Evolutionary conservation across 352 stramenopile genomes (phyloP), one percentile per base, ranked within the genome.

Genomic region (Globisporangium camurandrum): DNA sequence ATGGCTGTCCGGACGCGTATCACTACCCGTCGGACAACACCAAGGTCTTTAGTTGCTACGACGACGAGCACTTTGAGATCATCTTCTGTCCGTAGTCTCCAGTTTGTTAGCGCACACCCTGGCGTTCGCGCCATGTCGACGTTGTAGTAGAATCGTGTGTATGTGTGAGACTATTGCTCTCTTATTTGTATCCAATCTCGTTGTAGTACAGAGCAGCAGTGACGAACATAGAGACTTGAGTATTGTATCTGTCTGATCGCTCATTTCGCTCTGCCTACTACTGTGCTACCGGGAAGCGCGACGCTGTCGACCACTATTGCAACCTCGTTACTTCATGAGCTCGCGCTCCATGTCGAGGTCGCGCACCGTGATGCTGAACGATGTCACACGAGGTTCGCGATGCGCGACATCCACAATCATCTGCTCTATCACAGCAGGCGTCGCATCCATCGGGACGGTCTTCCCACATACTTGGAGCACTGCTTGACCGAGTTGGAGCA

Each of bases 281-380:
- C n/a, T n/a, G n/a, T n/a, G n/a, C n/a, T n/a, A n/a, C n/a, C n/a
- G n/a, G n/a, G n/a, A n/a, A n/a, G n/a, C n/a, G n/a, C n/a, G n/a
- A n/a, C n/a, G n/a, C n/a, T n/a, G n/a, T n/a, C n/a, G n/a, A n/a
- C n/a, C n/a, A n/a, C n/a, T n/a, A n/a, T n/a, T n/a, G n/a, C n/a
- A n/a, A n/a, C n/a, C n/a, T n/a, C n/a, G 24, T 22, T 48, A 68
- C 57, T 77, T 86, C 78, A 90, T 88, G 47, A 90, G 69, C 51
- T 85, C 73, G 44, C 71, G 73, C 57, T 93, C 81, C 54, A 93
- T 59, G 50, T 90, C 81, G 17, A 93, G 52, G 57, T 93, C 78
- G 40, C 81, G 78, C 47, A 93, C 61, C 31, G 81, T 90, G 47
- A 93, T 55, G 11, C 75, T 72, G 52, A 77, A 86, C 20, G 26